These are phyloP conservation scores for Cercis canadensis DNA, from an alignment of 306 rosid species.

Conservation along the genomic window DNA sequence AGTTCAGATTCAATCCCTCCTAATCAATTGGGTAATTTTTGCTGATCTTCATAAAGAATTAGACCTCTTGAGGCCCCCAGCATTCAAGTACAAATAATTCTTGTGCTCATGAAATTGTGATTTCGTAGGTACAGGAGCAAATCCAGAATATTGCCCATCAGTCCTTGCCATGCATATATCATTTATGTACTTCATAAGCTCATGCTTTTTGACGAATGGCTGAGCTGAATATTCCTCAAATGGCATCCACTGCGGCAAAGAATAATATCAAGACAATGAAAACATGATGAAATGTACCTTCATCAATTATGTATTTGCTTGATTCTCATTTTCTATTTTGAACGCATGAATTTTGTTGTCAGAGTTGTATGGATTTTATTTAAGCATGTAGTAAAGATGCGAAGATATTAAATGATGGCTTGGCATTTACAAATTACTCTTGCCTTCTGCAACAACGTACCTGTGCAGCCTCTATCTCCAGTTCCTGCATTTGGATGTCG, in stretches of 20 bases:
- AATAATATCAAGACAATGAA: conserved; percentile 10
- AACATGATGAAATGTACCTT: not conserved
- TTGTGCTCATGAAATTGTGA: conserved; percentile 37
- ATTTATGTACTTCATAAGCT: conserved; percentile 43
- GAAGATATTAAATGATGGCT: not conserved
- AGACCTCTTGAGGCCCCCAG: conserved; percentile 44
- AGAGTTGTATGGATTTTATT: too few relatives aligned
- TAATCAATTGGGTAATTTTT: not conserved
- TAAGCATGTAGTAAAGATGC: too few relatives aligned
- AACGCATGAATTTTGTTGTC: too few relatives aligned
- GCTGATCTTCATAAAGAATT: conserved; percentile 35
- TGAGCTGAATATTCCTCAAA: conserved; percentile 71
- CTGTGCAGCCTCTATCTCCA: conserved; percentile 80
- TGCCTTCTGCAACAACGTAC: too few relatives aligned
- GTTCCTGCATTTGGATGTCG: conserved; percentile 70
- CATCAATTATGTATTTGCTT: too few relatives aligned
- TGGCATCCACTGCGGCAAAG: conserved; percentile 86
- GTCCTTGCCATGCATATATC: conserved; percentile 61
- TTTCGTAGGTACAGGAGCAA: conserved; percentile 50
- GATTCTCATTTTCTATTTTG: too few relatives aligned
- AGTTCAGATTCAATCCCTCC: not conserved
- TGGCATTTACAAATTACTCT: conserved; percentile 1
- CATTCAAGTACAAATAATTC: conserved; percentile 57
- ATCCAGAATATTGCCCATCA: conserved; percentile 63
- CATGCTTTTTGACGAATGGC: conserved; percentile 55